A percentile compares a stretch with the other conserved stretches of the same genome.
phyloP scores from a whole-genome alignment of 345 rosid genomes.

The Rhodomyrtus tomentosa region DNA sequence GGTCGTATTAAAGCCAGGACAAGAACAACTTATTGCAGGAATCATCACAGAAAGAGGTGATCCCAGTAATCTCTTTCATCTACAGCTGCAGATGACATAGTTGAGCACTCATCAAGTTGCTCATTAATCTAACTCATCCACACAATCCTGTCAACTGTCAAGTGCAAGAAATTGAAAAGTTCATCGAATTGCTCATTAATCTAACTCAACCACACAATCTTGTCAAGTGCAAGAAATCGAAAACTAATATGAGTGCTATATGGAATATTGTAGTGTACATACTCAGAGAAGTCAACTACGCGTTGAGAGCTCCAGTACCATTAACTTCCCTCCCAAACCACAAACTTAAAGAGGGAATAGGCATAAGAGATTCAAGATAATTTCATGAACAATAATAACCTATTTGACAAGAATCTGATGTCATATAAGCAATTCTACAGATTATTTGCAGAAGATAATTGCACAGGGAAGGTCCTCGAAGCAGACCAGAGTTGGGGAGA shows the following conservation, averaged over 20 bases:
- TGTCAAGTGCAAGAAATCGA: neutral
- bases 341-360: neutral
- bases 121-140: neutral
- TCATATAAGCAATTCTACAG: conserved; percentile 15
- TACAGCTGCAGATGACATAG: neutral
- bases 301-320: neutral
- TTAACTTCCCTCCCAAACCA: neutral
- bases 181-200: neutral
- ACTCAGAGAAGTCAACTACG: neutral
- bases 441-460: conserved; percentile 60
- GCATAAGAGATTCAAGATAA: neutral
- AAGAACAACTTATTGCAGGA: conserved; percentile 57
- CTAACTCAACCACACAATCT: neutral
- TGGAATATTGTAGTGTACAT: neutral
- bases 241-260: neutral
- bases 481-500: conserved; percentile 64
- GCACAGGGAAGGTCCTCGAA: conserved; percentile 57
- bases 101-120: neutral
- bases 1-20: conserved; percentile 79
- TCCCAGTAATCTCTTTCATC: neutral
- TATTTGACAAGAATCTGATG: neutral
- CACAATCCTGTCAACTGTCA: neutral
- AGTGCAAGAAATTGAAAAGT: neutral
- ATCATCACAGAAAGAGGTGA: conserved; percentile 89
- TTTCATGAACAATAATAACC: neutral